phyloP scores from a whole-genome alignment of 1,284 basidiomycete species.

The Neonothopanus nambi region DNA sequence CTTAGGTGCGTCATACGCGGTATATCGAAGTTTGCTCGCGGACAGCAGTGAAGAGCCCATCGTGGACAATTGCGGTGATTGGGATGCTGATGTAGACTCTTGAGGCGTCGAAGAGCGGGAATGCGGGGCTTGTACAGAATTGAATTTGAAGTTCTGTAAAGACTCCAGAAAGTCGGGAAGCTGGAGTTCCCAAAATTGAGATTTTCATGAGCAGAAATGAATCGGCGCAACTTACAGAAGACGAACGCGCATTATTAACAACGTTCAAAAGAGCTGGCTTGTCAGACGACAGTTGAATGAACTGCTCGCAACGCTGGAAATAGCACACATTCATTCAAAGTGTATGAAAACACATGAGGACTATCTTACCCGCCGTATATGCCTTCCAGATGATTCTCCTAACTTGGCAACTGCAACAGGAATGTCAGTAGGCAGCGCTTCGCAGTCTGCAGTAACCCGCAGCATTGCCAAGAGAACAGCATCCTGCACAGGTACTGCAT shows the following conservation, averaged over 20 bases:
- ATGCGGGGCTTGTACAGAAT: background rate
- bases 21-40: slow-evolving; percentile 60
- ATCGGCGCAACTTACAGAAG: slow-evolving; percentile 43
- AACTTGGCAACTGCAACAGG: slow-evolving; percentile 42
- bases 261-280: slow-evolving; percentile 45
- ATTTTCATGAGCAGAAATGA: slow-evolving; percentile 1
- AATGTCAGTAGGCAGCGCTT: slow-evolving; percentile 49
- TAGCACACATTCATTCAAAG: slow-evolving; percentile 13
- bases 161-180: slow-evolving; percentile 67
- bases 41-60: slow-evolving; percentile 34
- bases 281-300: slow-evolving; percentile 48
- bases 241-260: slow-evolving; percentile 44
- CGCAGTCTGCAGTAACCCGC: slow-evolving; percentile 58
- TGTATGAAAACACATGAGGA: slow-evolving; percentile 1
- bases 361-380: slow-evolving; percentile 54
- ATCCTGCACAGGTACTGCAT: slow-evolving; percentile 66
- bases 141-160: slow-evolving; percentile 34
- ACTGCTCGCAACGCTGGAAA: slow-evolving; percentile 66
- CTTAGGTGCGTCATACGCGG: slow-evolving; percentile 66
- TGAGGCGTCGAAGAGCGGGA: background rate
- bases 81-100: slow-evolving; percentile 10
- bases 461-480: slow-evolving; percentile 69
- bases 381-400: slow-evolving; percentile 43
- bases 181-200: slow-evolving; percentile 35
- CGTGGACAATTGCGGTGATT: slow-evolving; percentile 30